These are phyloP conservation scores for Isatis tinctoria DNA, from an alignment of 345 rosid species.

Conservation along the genomic window DNA sequence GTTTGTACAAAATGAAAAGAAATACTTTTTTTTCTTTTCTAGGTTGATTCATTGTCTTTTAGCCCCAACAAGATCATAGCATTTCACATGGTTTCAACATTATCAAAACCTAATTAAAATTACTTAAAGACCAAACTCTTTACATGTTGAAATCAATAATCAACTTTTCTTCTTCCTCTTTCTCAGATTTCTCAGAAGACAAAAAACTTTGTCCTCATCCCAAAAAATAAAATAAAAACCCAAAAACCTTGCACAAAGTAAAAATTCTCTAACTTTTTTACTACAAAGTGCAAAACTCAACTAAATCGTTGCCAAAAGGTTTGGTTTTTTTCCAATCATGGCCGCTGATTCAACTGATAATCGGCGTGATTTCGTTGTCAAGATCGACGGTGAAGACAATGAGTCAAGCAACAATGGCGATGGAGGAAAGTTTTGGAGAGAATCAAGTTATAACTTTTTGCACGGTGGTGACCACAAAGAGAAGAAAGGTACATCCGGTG, in stretches of 20 bases:
- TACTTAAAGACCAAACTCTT: background rate
- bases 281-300: background rate
- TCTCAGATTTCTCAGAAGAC: background rate
- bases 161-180: slow-evolving; percentile 20
- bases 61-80: slow-evolving; percentile 15
- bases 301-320: background rate
- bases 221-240: background rate
- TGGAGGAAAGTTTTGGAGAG: slow-evolving; percentile 52
- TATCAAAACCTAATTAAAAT: background rate
- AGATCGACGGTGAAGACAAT: slow-evolving; percentile 29
- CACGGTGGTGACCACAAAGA: slow-evolving; percentile 29
- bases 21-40: slow-evolving; percentile 7
- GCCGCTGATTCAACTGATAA: slow-evolving; percentile 36
- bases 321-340: slow-evolving; percentile 17
- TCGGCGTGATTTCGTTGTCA: slow-evolving; percentile 37
- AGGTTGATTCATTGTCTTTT: slow-evolving; percentile 15
- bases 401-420: slow-evolving; percentile 14
- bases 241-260: background rate
- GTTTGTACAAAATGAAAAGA: background rate
- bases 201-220: background rate
- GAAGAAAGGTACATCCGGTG: slow-evolving; percentile 8
- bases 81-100: slow-evolving; percentile 23
- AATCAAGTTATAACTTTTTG: slow-evolving; percentile 53
- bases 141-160: slow-evolving; percentile 6
- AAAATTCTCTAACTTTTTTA: background rate